A percentile compares a stretch with the other conserved stretches of the same genome.
These are phyloP conservation scores for Xerocomus tenax DNA, from an alignment of 1,284 basidiomycete species.

Conservation along the genomic window DNA sequence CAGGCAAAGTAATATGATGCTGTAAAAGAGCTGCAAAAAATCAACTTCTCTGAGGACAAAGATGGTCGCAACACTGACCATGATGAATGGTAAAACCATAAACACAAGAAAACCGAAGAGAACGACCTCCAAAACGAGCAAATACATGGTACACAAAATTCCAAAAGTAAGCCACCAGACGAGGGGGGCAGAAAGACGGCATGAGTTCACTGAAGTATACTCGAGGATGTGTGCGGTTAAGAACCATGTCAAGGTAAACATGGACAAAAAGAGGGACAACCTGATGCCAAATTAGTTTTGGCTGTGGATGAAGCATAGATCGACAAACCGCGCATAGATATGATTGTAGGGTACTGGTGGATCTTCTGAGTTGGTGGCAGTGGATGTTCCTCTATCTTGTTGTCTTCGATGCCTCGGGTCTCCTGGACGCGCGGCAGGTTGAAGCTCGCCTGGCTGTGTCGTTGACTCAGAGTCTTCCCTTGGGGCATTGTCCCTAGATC, in stretches of 20 bases:
- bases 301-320: background rate
- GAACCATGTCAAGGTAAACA: constrained; percentile 71
- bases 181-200: constrained; percentile 62
- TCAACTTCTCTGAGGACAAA: constrained; percentile 4
- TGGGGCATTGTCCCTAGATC: constrained; percentile 20
- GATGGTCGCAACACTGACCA: constrained; percentile 41
- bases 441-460: constrained; percentile 13
- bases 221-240: constrained; percentile 67
- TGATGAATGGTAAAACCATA: constrained; percentile 65
- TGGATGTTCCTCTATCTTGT: constrained; percentile 20
- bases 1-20: constrained; percentile 63
- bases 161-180: constrained; percentile 77
- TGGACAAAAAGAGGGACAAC: constrained; percentile 53
- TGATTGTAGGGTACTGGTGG: constrained; percentile 28
- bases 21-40: constrained; percentile 57
- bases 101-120: constrained; percentile 66
- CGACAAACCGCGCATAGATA: constrained; percentile 36
- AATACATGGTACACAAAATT: constrained; percentile 69
- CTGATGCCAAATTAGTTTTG: constrained; percentile 28
- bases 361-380: constrained; percentile 20
- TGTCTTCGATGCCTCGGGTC: constrained; percentile 24
- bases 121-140: constrained; percentile 65
- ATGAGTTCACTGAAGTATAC: constrained; percentile 64
- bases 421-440: constrained; percentile 10
- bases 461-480: constrained; percentile 28